Conservation (phyloP, 2,329 filamentous ascomycete genomes). For the Epichloe coenophiala region DNA sequence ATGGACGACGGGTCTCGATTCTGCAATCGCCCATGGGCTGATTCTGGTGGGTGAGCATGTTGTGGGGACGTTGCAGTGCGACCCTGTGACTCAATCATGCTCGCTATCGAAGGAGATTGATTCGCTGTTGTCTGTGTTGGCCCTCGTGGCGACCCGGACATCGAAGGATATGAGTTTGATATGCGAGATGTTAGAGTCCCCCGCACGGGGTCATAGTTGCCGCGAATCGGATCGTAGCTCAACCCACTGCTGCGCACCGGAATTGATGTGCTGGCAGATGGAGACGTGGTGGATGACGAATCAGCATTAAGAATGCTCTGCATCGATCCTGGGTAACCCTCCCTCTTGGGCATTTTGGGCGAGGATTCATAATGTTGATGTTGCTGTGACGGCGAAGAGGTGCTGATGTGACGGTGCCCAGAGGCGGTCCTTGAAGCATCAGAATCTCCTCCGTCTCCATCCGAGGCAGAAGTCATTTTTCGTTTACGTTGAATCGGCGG, state of each 20-base stretch:
- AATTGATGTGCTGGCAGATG: conserved; percentile 25
- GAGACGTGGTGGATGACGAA: conserved; percentile 27
- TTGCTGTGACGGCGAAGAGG: conserved; percentile 11
- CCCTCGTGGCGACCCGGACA: conserved; percentile 36
- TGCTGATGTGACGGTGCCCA: conserved; percentile 10
- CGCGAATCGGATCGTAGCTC: conserved; percentile 81
- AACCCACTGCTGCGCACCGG: conserved; percentile 56
- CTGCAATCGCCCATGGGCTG: conserved; percentile 18
- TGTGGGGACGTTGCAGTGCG: conserved; percentile 17
- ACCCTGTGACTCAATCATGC: conserved; percentile 55
- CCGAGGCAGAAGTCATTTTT: conserved; percentile 30
- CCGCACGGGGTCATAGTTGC: conserved; percentile 52
- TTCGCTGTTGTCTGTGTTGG: conserved; percentile 19
- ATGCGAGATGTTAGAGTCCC: conserved; percentile 46
- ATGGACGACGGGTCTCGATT: conserved; percentile 23
- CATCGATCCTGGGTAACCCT: conserved; percentile 38
- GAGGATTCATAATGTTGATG: conserved; percentile 15
- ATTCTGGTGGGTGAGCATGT: conserved; percentile 13
- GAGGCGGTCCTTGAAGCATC: conserved; percentile 12
- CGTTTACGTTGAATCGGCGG: conserved; percentile 41
- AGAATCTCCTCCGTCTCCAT: conserved; percentile 22
- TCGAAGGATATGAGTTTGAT: conserved; percentile 31
- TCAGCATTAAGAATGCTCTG: conserved; percentile 43
- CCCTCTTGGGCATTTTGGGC: conserved; percentile 37
- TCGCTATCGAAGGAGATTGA: conserved; percentile 75